Evolutionary conservation across 106 monocot species (phyloP), one percentile per base, ranked within the genome.

Genomic region (Narthecium ossifragum): DNA sequence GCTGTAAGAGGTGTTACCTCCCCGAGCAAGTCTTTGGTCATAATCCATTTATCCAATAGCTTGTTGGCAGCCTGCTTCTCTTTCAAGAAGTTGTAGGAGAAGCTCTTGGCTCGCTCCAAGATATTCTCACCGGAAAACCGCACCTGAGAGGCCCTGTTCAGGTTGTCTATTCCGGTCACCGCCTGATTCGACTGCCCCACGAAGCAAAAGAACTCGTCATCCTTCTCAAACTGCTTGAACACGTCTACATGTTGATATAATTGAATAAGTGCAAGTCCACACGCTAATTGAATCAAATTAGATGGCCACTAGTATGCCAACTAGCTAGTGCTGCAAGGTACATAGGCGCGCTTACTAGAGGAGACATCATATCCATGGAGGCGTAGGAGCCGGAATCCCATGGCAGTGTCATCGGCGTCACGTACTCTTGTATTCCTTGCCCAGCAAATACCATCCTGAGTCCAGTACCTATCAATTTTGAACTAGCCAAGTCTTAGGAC

Each of bases 361-460:
- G 98, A 84, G 34, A 98, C 98, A 48, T 82, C 67, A 48, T 91
- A 98, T 61, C 98, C 98, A 71, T 91, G 81, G 12, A 87, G 75
- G 1, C 91, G 83, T 13, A 98, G 81, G 6, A 98, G 81, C 0
- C 90, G 75, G 55, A 98, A 98, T 8, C 72, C 98, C 98, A 98
- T 98, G 5, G 98, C 62, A 0, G 98, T 91, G 66, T 98, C 98
- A 47, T 98, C 98, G 6, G 84, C 74, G 15, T 98, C 98, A 0
- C 64, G 71, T 3, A 98, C 81, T 5, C 8, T 53, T 1, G 98
- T 71, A 52, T 74, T 72, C 64, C 87, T 87, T 21, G 98, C 98
- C 98, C 98, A 98, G 17, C 91, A 81, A 18, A 98, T 91, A 7
- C 98, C 98, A 14, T 74, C 39, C 2, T 84, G 60, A 7, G 72